These are phyloP conservation scores for Chrysopogon serrulatus DNA, from an alignment of 176 grass and related monocot genomes.

Conservation along the genomic window DNA sequence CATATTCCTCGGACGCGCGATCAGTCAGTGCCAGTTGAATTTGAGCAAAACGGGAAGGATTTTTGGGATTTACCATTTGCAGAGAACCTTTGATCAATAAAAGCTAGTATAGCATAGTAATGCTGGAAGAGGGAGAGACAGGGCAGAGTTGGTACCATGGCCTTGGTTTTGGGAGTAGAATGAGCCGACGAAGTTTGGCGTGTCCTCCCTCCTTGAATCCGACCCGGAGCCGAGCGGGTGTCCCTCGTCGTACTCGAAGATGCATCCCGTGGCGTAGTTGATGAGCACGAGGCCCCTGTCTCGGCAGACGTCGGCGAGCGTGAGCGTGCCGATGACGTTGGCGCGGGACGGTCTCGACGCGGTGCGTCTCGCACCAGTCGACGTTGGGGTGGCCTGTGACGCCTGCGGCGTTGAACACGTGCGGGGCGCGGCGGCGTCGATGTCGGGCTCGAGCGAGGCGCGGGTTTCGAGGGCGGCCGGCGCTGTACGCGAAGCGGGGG, in stretches of 20 bases:
- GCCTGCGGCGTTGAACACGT: slow-evolving; percentile 88
- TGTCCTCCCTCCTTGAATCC: slow-evolving; percentile 91
- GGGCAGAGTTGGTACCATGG: slow-evolving; percentile 46
- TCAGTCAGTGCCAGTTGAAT: neutral
- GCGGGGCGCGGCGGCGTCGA: slow-evolving; percentile 46
- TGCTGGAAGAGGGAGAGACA: neutral
- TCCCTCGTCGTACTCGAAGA: slow-evolving; percentile 74
- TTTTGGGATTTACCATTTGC: neutral
- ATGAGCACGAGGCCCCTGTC: slow-evolving; percentile 53
- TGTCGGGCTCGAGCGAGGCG: slow-evolving; percentile 51
- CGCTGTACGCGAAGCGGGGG: slow-evolving; percentile 55
- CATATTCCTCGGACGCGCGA: neutral
- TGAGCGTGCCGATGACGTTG: slow-evolving; percentile 82
- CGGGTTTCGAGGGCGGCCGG: slow-evolving; percentile 70
- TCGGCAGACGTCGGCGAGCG: slow-evolving; percentile 80
- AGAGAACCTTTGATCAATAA: neutral
- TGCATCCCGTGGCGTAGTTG: slow-evolving; percentile 85
- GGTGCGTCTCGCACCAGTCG: slow-evolving; percentile 88
- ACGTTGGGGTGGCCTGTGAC: slow-evolving; percentile 89
- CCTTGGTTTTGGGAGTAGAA: slow-evolving; percentile 96
- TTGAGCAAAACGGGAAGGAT: neutral
- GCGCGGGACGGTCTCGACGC: slow-evolving; percentile 67
- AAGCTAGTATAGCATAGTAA: neutral
- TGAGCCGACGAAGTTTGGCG: slow-evolving; percentile 74
- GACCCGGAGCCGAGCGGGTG: slow-evolving; percentile 61